Percentiles rank a stretch among this genome's conserved stretches.
Evolutionary conservation across 441 rosid genomes (phyloP).

Genomic region (Eutrema salsugineum): DNA sequence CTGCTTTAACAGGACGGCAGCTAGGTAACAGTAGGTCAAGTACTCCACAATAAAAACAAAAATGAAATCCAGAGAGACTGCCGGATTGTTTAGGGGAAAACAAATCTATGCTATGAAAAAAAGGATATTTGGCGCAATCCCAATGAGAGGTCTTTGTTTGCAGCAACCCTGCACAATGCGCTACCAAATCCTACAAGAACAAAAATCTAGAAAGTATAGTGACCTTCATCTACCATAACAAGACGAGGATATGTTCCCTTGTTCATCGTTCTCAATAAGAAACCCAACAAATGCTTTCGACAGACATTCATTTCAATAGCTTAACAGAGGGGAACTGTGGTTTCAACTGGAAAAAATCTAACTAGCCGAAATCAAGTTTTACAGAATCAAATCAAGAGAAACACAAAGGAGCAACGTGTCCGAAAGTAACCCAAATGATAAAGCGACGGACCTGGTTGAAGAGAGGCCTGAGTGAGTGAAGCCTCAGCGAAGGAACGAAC

Average conservation of each 20-base stretch:
- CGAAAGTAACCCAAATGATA: neutral
- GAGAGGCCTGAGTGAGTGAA: constrained; percentile 84
- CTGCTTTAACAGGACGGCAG: constrained; percentile 88
- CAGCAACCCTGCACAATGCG: constrained; percentile 78
- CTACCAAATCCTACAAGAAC: constrained; percentile 71
- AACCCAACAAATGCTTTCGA: neutral
- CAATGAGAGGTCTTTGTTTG: constrained; percentile 63
- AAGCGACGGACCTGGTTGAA: constrained; percentile 69
- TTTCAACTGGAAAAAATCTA: neutral
- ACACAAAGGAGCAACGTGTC: neutral
- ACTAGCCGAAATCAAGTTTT: neutral
- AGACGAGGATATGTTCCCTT: neutral
- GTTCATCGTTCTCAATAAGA: neutral
- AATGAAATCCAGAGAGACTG: neutral
- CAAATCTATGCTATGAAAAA: constrained; percentile 10
- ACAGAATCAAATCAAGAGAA: neutral
- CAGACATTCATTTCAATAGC: neutral
- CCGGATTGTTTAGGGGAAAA: neutral
- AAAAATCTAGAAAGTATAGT: neutral
- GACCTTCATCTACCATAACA: neutral
- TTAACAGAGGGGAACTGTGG: neutral
- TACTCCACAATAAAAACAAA: constrained; percentile 19
- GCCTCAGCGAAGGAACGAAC: constrained; percentile 90
- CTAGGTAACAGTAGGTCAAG: constrained; percentile 73
- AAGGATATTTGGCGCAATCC: constrained; percentile 98